phyloP scores from a whole-genome alignment of 768 basidiomycete genomes.

The Neoboletus magnificus region DNA sequence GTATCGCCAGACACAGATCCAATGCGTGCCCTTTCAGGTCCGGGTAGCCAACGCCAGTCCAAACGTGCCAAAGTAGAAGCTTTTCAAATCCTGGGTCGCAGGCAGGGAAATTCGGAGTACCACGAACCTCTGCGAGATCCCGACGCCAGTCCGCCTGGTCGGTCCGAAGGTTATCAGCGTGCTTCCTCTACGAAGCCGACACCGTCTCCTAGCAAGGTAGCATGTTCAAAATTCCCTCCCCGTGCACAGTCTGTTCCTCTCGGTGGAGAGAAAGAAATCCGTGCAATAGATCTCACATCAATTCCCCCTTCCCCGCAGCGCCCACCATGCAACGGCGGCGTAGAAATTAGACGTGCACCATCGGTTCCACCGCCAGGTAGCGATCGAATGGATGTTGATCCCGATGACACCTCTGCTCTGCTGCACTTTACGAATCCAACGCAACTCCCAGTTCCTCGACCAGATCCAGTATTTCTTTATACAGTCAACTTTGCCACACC shows the following conservation, averaged over 20 bases:
- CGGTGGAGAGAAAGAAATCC: constrained; percentile 8
- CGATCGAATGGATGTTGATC: constrained; percentile 27
- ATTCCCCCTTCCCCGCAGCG: constrained; percentile 27
- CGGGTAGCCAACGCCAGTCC: constrained; percentile 12
- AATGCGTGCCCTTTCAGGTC: constrained; percentile 9
- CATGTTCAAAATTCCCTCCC: constrained; percentile 10
- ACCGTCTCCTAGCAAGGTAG: constrained; percentile 12
- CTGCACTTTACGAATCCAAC: constrained; percentile 23
- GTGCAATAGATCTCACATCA: constrained; percentile 19
- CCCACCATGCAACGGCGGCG: constrained; percentile 18
- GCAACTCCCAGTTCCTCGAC: constrained; percentile 2
- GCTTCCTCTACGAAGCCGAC: constrained; percentile 23
- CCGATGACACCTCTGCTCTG: constrained; percentile 10
- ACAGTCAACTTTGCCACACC: constrained; percentile 33
- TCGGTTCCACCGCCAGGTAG: constrained; percentile 19
- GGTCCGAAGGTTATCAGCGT: constrained; percentile 8
- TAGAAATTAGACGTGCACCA: constrained; percentile 28
- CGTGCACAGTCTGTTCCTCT: constrained; percentile 33
- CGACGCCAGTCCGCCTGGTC: constrained; percentile 4
- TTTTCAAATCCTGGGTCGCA: constrained; percentile 10
- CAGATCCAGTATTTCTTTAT: constrained; percentile 14
- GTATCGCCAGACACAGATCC: constrained; percentile 27
- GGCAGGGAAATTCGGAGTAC: constrained; percentile 15
- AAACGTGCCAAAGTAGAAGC: constrained; percentile 29
- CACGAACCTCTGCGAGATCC: constrained; percentile 21